These are phyloP conservation scores for Neofusicoccum kwambonambiense DNA, from an alignment of 2,329 filamentous ascomycete genomes.

Conservation along the genomic window DNA sequence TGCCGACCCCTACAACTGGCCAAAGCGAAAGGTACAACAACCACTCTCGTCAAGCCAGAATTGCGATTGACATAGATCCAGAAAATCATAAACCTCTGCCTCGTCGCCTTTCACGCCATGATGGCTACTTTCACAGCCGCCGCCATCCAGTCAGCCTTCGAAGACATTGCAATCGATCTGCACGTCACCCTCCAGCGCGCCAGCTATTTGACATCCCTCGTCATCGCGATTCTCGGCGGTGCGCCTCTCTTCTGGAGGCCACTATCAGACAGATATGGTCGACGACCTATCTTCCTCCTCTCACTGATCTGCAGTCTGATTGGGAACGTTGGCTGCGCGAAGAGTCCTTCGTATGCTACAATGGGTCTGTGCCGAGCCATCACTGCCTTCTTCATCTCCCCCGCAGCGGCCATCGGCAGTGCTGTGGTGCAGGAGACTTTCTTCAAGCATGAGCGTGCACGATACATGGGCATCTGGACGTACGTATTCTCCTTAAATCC, in stretches of 20 bases:
- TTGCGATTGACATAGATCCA: slow-evolving; percentile 23
- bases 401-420: slow-evolving; percentile 55
- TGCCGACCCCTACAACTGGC: slow-evolving; percentile 58
- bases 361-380: slow-evolving; percentile 54
- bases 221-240: slow-evolving; percentile 54
- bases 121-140: slow-evolving; percentile 58
- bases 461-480: slow-evolving; percentile 60
- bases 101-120: slow-evolving; percentile 58
- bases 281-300: slow-evolving; percentile 55
- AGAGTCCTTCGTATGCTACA: slow-evolving; percentile 48
- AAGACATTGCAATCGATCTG: slow-evolving; percentile 54
- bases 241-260: slow-evolving; percentile 59
- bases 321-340: slow-evolving; percentile 56
- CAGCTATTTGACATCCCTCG: slow-evolving; percentile 55
- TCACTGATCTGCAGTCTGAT: slow-evolving; percentile 49
- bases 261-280: slow-evolving; percentile 53
- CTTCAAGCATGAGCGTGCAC: slow-evolving; percentile 55
- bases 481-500: neutral
- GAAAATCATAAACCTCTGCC: slow-evolving; percentile 53
- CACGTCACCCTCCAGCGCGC: slow-evolving; percentile 48
- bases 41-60: neutral
- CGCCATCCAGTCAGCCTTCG: slow-evolving; percentile 55
- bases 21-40: slow-evolving; percentile 46
- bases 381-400: slow-evolving; percentile 56
- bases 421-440: slow-evolving; percentile 59